Conservation (phyloP, 768 basidiomycete species). For the Naematelia aurantialba region DNA sequence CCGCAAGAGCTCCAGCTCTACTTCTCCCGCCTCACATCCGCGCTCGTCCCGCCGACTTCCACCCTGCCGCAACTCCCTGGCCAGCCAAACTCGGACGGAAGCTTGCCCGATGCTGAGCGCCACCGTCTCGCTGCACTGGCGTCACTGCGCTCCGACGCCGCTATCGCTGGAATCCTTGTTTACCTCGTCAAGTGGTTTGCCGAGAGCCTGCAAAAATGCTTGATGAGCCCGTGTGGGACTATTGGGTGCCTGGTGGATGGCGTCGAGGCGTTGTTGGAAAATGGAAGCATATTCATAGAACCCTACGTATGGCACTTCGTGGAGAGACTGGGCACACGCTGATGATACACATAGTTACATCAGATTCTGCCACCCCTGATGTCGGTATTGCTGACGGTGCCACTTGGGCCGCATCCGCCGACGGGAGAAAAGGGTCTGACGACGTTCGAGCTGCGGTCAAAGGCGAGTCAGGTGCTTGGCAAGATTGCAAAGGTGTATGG, state of each 20-base stretch:
- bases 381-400: constrained; percentile 82
- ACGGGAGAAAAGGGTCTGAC: constrained; percentile 19
- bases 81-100: constrained; percentile 52
- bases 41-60: constrained; percentile 60
- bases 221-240: constrained; percentile 58
- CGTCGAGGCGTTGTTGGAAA: constrained; percentile 76
- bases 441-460: constrained; percentile 65
- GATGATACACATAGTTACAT: constrained; percentile 65
- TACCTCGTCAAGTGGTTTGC: constrained; percentile 94
- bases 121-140: constrained; percentile 87
- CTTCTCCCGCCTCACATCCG: constrained; percentile 82
- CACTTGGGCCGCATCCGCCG: constrained; percentile 68
- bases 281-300: constrained; percentile 84
- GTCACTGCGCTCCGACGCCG: constrained; percentile 82
- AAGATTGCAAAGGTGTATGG: constrained; percentile 55
- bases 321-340: not conserved
- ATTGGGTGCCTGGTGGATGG: constrained; percentile 83
- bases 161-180: constrained; percentile 82
- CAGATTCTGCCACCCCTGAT: constrained; percentile 91
- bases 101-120: constrained; percentile 48
- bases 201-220: constrained; percentile 66
- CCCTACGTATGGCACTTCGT: constrained; percentile 69
- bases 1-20: constrained; percentile 92
- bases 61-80: constrained; percentile 10
- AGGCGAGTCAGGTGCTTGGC: constrained; percentile 78